Percentiles rank a stretch among this genome's conserved stretches.
phyloP scores from a whole-genome alignment of 331 rosid species.

The Quercus tomentella region DNA sequence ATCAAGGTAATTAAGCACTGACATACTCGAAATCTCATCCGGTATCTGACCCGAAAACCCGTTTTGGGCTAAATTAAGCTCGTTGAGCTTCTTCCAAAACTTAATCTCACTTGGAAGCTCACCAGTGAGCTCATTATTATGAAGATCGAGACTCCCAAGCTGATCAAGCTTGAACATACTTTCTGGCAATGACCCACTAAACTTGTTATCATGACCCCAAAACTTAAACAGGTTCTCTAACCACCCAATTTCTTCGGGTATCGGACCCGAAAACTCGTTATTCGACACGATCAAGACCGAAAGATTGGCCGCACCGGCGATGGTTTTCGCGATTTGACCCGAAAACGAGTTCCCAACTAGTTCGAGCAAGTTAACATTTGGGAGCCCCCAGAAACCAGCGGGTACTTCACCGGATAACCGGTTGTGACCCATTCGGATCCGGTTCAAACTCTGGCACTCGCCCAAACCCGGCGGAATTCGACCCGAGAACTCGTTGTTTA shows the following conservation, averaged over 20 bases:
- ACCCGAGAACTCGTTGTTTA: slow-evolving; percentile 55
- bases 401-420: slow-evolving; percentile 65
- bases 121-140: slow-evolving; percentile 56
- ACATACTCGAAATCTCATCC: slow-evolving; percentile 46
- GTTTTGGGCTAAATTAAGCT: slow-evolving; percentile 69
- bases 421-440: slow-evolving; percentile 64
- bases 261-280: slow-evolving; percentile 59
- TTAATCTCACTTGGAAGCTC: slow-evolving; percentile 45
- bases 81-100: slow-evolving; percentile 62
- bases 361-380: slow-evolving; percentile 59
- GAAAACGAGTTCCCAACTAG: slow-evolving; percentile 50
- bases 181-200: slow-evolving; percentile 55
- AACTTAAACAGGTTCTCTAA: slow-evolving; percentile 54
- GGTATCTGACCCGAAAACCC: slow-evolving; percentile 63
- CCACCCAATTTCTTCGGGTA: slow-evolving; percentile 74
- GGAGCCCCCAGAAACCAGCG: slow-evolving; percentile 74
- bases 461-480: slow-evolving; percentile 57
- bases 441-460: slow-evolving; percentile 45
- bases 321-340: slow-evolving; percentile 55
- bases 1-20: slow-evolving; percentile 76
- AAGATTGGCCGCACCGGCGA: slow-evolving; percentile 56
- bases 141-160: slow-evolving; percentile 72
- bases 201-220: slow-evolving; percentile 44
- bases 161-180: slow-evolving; percentile 49
- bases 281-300: slow-evolving; percentile 43